Conservation (phyloP, 257 asterid species). For the Scutellaria barbata region DNA sequence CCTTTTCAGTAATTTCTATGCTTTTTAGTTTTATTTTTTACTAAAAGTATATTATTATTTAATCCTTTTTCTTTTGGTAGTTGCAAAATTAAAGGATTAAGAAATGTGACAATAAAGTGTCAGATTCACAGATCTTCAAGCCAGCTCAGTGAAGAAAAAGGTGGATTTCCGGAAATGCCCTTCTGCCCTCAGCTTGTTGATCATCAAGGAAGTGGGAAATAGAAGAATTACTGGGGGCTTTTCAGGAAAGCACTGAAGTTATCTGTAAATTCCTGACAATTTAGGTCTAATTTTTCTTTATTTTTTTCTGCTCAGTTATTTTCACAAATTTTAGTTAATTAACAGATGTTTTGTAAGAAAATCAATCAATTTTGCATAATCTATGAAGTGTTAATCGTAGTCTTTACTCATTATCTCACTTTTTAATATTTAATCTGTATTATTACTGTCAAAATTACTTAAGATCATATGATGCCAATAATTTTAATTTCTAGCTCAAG, state of each 20-base stretch:
- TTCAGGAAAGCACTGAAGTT: constrained; percentile 35
- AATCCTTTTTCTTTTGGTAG: neutral
- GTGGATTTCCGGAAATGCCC: constrained; percentile 36
- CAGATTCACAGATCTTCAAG: constrained; percentile 65
- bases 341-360: constrained; percentile 37
- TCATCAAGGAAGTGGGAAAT: neutral
- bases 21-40: constrained; percentile 33
- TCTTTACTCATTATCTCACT: neutral
- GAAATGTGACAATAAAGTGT: constrained; percentile 47
- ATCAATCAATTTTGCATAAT: constrained; percentile 29
- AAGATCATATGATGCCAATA: neutral
- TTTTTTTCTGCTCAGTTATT: neutral
- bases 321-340: constrained; percentile 1
- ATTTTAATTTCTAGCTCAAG: too few species aligned
- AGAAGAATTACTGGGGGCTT: constrained; percentile 30
- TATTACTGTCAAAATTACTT: neutral
- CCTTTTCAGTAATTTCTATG: constrained; percentile 37
- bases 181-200: too few species aligned
- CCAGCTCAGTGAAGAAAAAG: constrained; percentile 16
- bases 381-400: constrained; percentile 10
- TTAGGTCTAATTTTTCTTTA: constrained; percentile 17
- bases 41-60: neutral
- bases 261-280: constrained; percentile 55
- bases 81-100: neutral
- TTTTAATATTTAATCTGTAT: neutral